Evolutionary conservation across 768 basidiomycete genomes (phyloP), one percentile per base, ranked within the genome.

Genomic region (Leucocoprinus sp.): DNA sequence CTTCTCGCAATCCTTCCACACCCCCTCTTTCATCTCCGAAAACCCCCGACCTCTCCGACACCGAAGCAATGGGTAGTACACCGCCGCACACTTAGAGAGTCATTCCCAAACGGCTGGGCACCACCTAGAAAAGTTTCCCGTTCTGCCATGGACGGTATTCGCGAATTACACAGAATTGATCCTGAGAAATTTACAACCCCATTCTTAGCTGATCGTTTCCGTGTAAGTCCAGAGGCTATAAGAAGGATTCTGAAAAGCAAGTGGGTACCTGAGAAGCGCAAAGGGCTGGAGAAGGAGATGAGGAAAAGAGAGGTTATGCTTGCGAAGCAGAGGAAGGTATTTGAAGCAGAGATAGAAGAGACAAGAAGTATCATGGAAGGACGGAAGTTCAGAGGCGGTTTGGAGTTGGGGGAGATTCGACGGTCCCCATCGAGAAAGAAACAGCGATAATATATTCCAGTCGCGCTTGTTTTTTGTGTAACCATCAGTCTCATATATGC

Each of bases 81-180:
- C 60, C 73, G 76, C 34, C 59, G 64, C 35, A 55, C 63, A 8
- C 66, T 84, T 48, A 72, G 70, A 45, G 66, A 73, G 51, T 55
- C 60, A 3, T 84, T 83, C 56, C 82, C 82, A 21, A 60, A 64
- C 8, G 82, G 82, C 36, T 93, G 89, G 89, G 66, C 70, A 40
- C 90, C 90, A 19, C 82, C 83, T 46, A 80, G 78, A 55, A 88
- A 87, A 58, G 59, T 93, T 43, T 86, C 86, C 11, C 74, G 84
- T 44, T 82, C 85, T 54, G 87, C 88, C 27, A 92, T 92, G 88
- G 81, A 83, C 51, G 80, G 82, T 12, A 61, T 93, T 48, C 76
- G 84, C 29, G 70, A 76, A 37, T 68, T 92, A 45, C 74, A 89
- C 58, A 62, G 64, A 31, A 59, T 78, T 36, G 79, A 91, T 56